phyloP scores from a whole-genome alignment of 2,329 filamentous ascomycete species.

The Pseudogymnoascus sp. region DNA sequence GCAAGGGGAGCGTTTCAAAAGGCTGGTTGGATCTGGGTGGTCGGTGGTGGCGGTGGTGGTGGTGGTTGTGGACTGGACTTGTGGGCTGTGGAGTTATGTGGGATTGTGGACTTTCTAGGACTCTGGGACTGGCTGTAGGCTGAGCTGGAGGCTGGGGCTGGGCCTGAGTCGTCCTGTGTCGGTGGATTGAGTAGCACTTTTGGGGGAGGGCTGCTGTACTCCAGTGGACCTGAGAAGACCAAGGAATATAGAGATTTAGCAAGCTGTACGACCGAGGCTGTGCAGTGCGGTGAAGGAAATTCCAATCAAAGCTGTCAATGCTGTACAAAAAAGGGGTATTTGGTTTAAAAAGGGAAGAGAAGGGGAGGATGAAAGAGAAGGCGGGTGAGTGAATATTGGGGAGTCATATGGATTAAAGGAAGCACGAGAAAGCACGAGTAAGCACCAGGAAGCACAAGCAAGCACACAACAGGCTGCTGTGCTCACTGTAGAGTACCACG shows the following conservation, averaged over 20 bases:
- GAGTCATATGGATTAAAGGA: background rate
- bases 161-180: background rate
- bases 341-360: background rate
- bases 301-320: constrained; percentile 1
- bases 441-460: background rate
- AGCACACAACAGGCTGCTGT: background rate
- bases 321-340: background rate
- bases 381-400: background rate
- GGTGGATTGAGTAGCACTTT: background rate
- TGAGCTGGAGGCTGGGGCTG: background rate
- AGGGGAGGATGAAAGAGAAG: background rate
- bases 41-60: too few relatives aligned
- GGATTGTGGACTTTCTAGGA: background rate
- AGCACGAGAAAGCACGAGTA: background rate
- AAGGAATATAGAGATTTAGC: background rate
- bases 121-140: background rate
- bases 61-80: background rate
- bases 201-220: background rate
- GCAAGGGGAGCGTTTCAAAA: constrained; percentile 4
- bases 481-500: too few relatives aligned
- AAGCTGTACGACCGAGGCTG: background rate
- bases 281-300: background rate
- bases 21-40: background rate
- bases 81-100: background rate
- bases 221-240: background rate